A percentile compares a stretch with the other conserved stretches of the same genome.
Evolutionary conservation across 257 asterid genomes (phyloP).

Genomic region (Scutellaria galericulata): DNA sequence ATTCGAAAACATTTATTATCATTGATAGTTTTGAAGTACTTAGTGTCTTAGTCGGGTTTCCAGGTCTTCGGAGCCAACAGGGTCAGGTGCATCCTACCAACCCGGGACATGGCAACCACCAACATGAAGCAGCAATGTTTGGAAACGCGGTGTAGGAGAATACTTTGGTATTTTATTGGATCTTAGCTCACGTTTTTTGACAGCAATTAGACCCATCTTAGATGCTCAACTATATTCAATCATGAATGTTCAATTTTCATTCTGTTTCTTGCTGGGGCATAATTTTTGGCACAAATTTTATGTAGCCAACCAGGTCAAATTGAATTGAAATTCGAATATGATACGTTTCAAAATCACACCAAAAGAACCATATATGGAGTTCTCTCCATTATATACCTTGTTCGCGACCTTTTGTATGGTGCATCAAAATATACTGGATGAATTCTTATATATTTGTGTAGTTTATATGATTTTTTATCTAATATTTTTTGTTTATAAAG

Average conservation of each 20-base stretch:
- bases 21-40: background rate
- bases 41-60: conserved; percentile 28
- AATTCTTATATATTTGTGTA: too few species aligned
- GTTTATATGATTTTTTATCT: too few species aligned
- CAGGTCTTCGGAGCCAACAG: conserved; percentile 87
- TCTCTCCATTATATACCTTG: too few species aligned
- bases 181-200: background rate
- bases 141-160: background rate
- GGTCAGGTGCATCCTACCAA: conserved; percentile 82
- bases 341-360: too few species aligned
- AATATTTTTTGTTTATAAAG: too few species aligned
- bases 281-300: conserved; percentile 6
- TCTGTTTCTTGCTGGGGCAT: background rate
- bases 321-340: too few species aligned
- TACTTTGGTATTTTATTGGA: background rate
- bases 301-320: background rate
- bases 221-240: background rate
- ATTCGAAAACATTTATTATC: background rate
- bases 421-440: too few species aligned
- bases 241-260: background rate
- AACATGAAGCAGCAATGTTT: conserved; percentile 41
- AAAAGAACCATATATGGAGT: too few species aligned
- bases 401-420: too few species aligned
- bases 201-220: too few species aligned
- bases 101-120: conserved; percentile 99